Evolutionary conservation across 2,329 filamentous ascomycete genomes (phyloP), one percentile per base, ranked within the genome.

Genomic region (Lasiodiplodia sp.): DNA sequence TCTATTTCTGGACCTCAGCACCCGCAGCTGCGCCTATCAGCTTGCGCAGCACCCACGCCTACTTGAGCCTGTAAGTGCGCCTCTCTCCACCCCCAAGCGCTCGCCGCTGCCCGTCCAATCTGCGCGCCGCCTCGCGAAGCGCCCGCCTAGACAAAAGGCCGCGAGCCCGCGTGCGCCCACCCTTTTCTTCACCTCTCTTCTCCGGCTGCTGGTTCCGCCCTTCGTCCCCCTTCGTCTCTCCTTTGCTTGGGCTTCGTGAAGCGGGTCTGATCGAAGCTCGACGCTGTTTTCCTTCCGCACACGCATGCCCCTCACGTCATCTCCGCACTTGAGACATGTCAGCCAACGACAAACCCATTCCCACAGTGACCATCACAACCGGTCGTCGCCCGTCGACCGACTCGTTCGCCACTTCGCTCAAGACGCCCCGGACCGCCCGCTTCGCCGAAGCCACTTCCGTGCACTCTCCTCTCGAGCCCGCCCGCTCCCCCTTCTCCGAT

Each of bases 401-500:
- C 52, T 80, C 78, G n/a, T 74, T 74, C 58, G 72, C 74, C 68
- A 76, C 77, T 6, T 82, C 82, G 62, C 75, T 85, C 71, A 92
- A 91, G 82, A 84, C 87, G 49, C 91, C 91, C 70, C 87, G 92
- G 76, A 91, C 90, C 73, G 91, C 92, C 74, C 90, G 92, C 76
- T 95, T 95, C 76, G 91, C 91, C 67, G 92, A 94, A 83, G 92
- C 91, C 55, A 95, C 92, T 37, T 87, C 91, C 34, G 89, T 94
- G 64, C 85, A 94, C 82, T 94, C 92, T 57, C 92, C 92, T 52
- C 84, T 93, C 75, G 91, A 94, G 70, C 77, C 76, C 23, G 76
- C 72, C 49, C 78, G 78, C 69, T 84, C 85, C 38, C 88, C 88
- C 10, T 91, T 92, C 74, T 31, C 85, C 73, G 86, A 89, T 71